A percentile compares a stretch with the other conserved stretches of the same genome.
Conservation (phyloP, 306 rosid genomes). For the Oemleria cerasiformis region DNA sequence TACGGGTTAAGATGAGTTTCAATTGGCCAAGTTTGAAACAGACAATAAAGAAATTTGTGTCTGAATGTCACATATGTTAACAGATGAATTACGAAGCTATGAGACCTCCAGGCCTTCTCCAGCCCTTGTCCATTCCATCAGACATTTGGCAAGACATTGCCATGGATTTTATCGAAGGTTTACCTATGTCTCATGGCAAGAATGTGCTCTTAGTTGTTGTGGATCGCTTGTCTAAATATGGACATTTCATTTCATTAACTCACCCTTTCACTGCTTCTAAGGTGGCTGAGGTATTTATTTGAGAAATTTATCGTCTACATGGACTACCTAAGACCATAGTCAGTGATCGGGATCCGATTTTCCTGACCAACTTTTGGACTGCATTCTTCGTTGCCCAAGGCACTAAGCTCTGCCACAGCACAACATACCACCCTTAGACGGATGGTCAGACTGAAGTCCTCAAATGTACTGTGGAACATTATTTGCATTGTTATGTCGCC, state of each 20-base stretch:
- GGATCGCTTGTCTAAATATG: neutral
- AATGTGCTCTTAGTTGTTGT: neutral
- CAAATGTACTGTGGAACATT: neutral
- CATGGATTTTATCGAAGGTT: no score
- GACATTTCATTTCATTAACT: accelerated
- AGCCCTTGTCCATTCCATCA: no score
- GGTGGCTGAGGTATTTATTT: neutral
- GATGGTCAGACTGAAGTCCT: neutral
- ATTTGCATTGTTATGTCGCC: neutral
- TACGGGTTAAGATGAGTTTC: no score
- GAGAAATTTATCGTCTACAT: neutral
- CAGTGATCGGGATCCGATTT: neutral
- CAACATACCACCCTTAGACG: neutral
- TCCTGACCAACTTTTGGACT: neutral
- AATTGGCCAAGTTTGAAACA: no score
- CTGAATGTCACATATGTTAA: no score
- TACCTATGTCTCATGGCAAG: neutral
- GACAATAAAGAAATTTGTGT: no score
- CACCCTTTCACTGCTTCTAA: no score
- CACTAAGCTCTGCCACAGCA: neutral
- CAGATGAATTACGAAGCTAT: no score
- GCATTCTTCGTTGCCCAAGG: no score
- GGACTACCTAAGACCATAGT: neutral
- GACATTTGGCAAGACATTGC: no score
- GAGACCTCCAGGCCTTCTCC: no score